These are phyloP conservation scores for Paecilomyces sp. DNA, from an alignment of 2,329 filamentous ascomycete species.

Conservation along the genomic window DNA sequence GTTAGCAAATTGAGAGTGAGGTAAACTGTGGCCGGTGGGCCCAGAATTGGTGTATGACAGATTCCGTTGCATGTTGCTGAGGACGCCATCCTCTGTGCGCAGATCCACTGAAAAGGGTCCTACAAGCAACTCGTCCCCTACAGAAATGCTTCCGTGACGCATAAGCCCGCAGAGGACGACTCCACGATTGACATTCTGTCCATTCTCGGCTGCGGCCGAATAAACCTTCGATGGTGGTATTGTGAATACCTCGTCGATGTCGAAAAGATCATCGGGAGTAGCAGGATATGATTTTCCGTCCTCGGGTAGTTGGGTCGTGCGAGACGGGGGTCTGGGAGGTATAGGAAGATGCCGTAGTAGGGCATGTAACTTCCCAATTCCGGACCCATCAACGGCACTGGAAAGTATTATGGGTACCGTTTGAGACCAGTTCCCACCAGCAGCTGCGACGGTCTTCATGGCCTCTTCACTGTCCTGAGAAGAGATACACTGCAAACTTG, in stretches of 20 bases:
- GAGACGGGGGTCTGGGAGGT: conserved; percentile 37
- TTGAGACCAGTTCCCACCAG: conserved; percentile 31
- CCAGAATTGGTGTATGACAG: conserved; percentile 8
- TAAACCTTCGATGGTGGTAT: conserved; percentile 58
- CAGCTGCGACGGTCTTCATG: conserved; percentile 44
- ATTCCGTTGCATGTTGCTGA: conserved; percentile 5
- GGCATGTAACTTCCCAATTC: conserved; percentile 74
- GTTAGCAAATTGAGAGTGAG: conserved; percentile 13
- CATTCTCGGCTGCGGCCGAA: conserved; percentile 30
- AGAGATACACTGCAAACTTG: conserved; percentile 53
- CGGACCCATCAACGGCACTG: conserved; percentile 76
- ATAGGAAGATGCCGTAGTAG: conserved; percentile 70
- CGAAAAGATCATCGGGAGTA: conserved; percentile 63
- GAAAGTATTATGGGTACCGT: conserved; percentile 81
- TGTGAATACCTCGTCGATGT: conserved; percentile 85
- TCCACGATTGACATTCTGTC: conserved; percentile 44
- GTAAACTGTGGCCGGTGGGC: conserved; percentile 11
- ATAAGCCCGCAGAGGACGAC: conserved; percentile 81
- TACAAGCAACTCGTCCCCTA: conserved; percentile 70
- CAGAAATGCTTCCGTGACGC: conserved; percentile 66
- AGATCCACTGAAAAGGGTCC: conserved; percentile 59
- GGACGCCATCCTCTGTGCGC: conserved; percentile 46
- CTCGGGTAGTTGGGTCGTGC: conserved; percentile 13
- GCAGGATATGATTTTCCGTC: conserved; percentile 33
- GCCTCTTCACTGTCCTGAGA: conserved; percentile 52